A percentile compares a stretch with the other conserved stretches of the same genome.
Conservation (phyloP, 345 rosid genomes). For the Lepidium didymum region DNA sequence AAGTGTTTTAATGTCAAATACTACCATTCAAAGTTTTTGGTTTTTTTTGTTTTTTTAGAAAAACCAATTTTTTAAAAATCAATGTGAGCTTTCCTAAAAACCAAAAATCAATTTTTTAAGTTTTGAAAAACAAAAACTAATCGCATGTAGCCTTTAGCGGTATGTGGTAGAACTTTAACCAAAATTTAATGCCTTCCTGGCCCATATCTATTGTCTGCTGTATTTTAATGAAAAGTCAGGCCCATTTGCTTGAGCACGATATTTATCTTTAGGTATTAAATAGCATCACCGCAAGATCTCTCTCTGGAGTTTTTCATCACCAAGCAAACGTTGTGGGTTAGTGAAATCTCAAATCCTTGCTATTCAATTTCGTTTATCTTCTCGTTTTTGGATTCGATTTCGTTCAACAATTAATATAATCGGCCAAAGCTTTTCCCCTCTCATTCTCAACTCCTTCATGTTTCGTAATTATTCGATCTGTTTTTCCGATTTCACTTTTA, state of each 20-base stretch:
- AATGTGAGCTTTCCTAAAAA: no score
- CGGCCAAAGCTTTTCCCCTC: not conserved
- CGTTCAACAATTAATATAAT: not conserved
- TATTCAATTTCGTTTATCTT: not conserved
- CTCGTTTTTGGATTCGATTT: not conserved
- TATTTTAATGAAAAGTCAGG: not conserved
- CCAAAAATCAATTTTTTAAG: no score
- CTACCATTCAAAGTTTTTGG: no score
- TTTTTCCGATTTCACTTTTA: not conserved
- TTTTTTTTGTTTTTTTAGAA: no score
- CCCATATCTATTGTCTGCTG: not conserved
- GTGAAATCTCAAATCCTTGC: slow-evolving; percentile 20
- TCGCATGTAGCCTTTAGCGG: no score
- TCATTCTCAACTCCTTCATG: not conserved
- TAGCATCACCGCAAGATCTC: slow-evolving; percentile 21
- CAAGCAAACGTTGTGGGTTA: slow-evolving; percentile 20
- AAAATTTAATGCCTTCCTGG: no score
- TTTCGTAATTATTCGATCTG: slow-evolving; percentile 6
- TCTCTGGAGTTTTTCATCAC: not conserved
- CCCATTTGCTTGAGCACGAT: slow-evolving; percentile 6
- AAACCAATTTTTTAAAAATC: no score
- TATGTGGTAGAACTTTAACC: no score
- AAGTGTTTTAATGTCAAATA: no score
- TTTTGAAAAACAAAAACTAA: no score
- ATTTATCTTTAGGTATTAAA: slow-evolving; percentile 18